These are phyloP conservation scores for Cercospora sp. DNA, from an alignment of 2,329 filamentous ascomycete genomes.

Conservation along the genomic window DNA sequence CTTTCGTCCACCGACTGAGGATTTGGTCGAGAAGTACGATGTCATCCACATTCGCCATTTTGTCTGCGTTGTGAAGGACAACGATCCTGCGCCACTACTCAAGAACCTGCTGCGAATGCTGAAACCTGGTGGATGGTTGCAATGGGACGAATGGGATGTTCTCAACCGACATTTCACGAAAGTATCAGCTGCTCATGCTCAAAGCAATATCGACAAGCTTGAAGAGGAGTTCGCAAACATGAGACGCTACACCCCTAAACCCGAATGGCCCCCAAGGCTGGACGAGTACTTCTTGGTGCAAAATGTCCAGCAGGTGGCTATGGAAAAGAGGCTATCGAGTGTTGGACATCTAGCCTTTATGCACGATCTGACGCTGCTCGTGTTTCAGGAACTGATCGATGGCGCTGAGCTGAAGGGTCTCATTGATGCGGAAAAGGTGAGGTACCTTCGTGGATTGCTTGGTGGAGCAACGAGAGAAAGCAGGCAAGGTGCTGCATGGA, in stretches of 20 bases:
- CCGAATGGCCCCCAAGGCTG: conserved; percentile 21
- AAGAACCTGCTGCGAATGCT: conserved; percentile 25
- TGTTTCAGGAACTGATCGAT: conserved; percentile 29
- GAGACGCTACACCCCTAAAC: conserved; percentile 24
- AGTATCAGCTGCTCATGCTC: conserved; percentile 9
- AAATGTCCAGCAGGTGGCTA: conserved; percentile 23
- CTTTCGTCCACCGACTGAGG: conserved; percentile 21
- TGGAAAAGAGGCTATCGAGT: conserved; percentile 26
- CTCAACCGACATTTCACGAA: conserved; percentile 28
- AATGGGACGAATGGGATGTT: conserved; percentile 30
- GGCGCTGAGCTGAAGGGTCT: conserved; percentile 23
- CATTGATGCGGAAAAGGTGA: conserved; percentile 22
- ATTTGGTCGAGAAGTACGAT: conserved; percentile 27
- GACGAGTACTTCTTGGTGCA: conserved; percentile 26
- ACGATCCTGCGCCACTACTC: conserved; percentile 29
- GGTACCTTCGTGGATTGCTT: conserved; percentile 20
- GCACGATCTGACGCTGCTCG: conserved; percentile 26
- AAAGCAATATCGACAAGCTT: conserved; percentile 26
- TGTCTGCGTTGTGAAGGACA: conserved; percentile 27
- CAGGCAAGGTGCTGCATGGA: conserved; percentile 26
- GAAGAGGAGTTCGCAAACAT: conserved; percentile 25
- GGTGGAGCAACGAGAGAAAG: conserved; percentile 27
- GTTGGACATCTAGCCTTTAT: conserved; percentile 25
- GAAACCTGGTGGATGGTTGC: conserved; percentile 28
- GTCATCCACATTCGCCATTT: conserved; percentile 33